Evolutionary conservation across 2,329 filamentous ascomycete genomes (phyloP).

Genomic region (Botrytis deweyae): DNA sequence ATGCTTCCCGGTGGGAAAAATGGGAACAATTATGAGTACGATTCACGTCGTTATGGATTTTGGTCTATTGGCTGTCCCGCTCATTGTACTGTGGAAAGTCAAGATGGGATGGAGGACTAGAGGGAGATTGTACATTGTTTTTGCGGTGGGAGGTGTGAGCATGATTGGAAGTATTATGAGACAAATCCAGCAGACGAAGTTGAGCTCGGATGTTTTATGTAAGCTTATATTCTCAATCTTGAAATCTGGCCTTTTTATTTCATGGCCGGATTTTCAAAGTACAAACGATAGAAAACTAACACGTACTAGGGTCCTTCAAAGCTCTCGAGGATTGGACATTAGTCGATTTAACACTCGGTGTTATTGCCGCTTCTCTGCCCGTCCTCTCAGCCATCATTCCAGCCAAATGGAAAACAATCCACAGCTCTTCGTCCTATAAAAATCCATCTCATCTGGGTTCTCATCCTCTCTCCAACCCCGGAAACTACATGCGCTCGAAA

Average conservation of each 20-base stretch:
- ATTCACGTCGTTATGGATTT: conserved; percentile 42
- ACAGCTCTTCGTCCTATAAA: background rate
- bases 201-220: conserved; percentile 16
- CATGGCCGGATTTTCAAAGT: background rate
- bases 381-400: conserved; percentile 37
- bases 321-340: conserved; percentile 38
- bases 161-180: conserved; percentile 39
- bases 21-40: conserved; percentile 35
- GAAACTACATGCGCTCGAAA: background rate
- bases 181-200: conserved; percentile 29
- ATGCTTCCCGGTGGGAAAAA: conserved; percentile 19
- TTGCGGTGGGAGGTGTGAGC: conserved; percentile 38
- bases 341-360: conserved; percentile 40
- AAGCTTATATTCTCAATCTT: background rate
- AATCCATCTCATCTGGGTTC: background rate
- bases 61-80: conserved; percentile 38
- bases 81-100: conserved; percentile 42
- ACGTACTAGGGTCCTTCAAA: conserved; percentile 27
- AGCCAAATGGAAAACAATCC: conserved; percentile 23
- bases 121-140: conserved; percentile 39
- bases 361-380: conserved; percentile 40
- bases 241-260: background rate
- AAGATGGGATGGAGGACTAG: conserved; percentile 39
- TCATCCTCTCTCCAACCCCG: background rate
- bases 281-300: background rate